Conservation (phyloP, 352 stramenopile genomes). For the Globisporangium spinosum region DNA sequence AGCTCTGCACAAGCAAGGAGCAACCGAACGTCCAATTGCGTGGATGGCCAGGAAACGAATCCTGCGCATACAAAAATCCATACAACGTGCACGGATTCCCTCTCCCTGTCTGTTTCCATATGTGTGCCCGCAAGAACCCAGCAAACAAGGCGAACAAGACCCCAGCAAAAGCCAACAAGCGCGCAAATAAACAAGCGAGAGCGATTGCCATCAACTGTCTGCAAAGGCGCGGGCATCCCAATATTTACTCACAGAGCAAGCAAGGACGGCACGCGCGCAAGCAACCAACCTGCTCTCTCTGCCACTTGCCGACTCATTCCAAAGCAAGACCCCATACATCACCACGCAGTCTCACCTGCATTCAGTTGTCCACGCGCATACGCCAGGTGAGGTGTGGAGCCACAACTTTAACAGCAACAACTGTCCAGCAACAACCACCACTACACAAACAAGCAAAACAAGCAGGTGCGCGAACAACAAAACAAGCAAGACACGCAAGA, state of each 20-base stretch:
- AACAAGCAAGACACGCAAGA: not conserved
- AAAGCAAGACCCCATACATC: not conserved
- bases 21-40: conserved; percentile 8
- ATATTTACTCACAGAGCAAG: not conserved
- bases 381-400: not conserved
- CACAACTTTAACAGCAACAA: not conserved
- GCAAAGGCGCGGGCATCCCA: not conserved
- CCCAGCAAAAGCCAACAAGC: conserved; percentile 10
- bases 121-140: conserved; percentile 4
- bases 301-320: not conserved
- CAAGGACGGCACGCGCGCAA: conserved; percentile 4
- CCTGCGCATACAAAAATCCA: conserved; percentile 11
- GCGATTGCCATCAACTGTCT: not conserved
- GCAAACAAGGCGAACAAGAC: not conserved
- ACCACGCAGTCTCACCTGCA: not conserved
- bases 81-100: not conserved
- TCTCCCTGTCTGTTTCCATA: not conserved
- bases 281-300: not conserved
- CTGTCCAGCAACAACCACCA: not conserved
- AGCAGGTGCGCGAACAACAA: not conserved
- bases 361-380: not conserved
- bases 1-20: not conserved
- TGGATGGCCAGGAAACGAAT: conserved; percentile 8
- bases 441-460: not conserved
- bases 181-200: conserved; percentile 11